Conservation (phyloP, 257 asterid species). For the Agastache rugosa region DNA sequence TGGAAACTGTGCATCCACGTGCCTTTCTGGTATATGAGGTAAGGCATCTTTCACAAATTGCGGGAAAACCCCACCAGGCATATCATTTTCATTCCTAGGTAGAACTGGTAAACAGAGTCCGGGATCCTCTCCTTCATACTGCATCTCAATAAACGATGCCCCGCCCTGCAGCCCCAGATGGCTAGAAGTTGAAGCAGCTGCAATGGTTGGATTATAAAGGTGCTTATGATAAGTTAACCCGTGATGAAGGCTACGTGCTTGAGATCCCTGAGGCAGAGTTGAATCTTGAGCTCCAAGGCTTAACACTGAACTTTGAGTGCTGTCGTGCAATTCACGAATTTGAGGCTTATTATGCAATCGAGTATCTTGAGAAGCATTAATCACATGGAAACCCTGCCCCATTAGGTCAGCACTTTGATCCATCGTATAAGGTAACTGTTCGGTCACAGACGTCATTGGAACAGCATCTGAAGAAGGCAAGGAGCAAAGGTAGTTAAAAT, state of each 20-base stretch:
- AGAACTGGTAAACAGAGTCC: slow-evolving; percentile 37
- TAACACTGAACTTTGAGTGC: slow-evolving; percentile 38
- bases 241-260: slow-evolving; percentile 43
- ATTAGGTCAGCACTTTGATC: slow-evolving; percentile 41
- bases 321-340: slow-evolving; percentile 33
- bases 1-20: slow-evolving; percentile 44
- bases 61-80: slow-evolving; percentile 36
- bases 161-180: slow-evolving; percentile 42
- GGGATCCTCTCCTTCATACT: slow-evolving; percentile 36
- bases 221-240: slow-evolving; percentile 39
- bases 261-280: slow-evolving; percentile 38
- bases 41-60: slow-evolving; percentile 41
- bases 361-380: slow-evolving; percentile 37
- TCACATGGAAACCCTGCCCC: slow-evolving; percentile 43
- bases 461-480: slow-evolving; percentile 44
- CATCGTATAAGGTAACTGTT: slow-evolving; percentile 36
- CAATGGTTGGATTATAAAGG: slow-evolving; percentile 38
- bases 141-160: slow-evolving; percentile 38
- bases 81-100: slow-evolving; percentile 37
- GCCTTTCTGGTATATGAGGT: slow-evolving; percentile 38
- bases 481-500: slow-evolving; percentile 41
- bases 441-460: slow-evolving; percentile 26
- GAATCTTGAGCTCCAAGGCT: slow-evolving; percentile 46
- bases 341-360: slow-evolving; percentile 37
- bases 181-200: slow-evolving; percentile 40